phyloP scores from a whole-genome alignment of 208 protist genomes.

The Balamuthia mandrillaris region DNA sequence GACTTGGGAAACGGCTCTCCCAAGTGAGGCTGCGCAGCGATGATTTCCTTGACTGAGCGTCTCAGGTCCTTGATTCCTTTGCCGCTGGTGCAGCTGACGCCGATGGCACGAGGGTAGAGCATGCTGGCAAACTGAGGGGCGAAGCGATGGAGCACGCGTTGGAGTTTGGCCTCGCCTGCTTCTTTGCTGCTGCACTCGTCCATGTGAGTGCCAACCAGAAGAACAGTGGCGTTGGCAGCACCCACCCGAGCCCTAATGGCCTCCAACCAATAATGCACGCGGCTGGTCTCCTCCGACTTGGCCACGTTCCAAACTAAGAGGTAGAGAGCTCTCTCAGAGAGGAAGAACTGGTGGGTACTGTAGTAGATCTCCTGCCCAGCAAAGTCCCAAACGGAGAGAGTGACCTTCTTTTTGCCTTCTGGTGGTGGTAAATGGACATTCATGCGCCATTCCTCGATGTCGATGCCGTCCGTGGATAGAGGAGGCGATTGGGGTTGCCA shows the following conservation, averaged over 20 bases:
- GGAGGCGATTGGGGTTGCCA: constrained; percentile 1
- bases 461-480: constrained; percentile 29
- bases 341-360: constrained; percentile 39
- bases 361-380: constrained; percentile 30
- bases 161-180: neutral
- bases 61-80: neutral
- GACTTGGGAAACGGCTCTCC: neutral
- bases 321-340: constrained; percentile 30
- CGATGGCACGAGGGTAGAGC: neutral
- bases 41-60: neutral
- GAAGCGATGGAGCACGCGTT: neutral
- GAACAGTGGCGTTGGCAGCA: neutral
- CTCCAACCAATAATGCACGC: neutral
- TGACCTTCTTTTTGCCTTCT: neutral
- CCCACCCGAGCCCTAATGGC: neutral
- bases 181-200: neutral
- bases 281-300: neutral
- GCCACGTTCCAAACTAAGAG: neutral
- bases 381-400: constrained; percentile 7
- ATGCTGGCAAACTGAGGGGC: neutral
- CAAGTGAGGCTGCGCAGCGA: neutral
- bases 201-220: neutral
- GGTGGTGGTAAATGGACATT: neutral
- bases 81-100: neutral
- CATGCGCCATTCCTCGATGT: neutral